A percentile compares a stretch with the other conserved stretches of the same genome.
Evolutionary conservation across 352 stramenopile species (phyloP).

Genomic region (Globisporangium spinosum): DNA sequence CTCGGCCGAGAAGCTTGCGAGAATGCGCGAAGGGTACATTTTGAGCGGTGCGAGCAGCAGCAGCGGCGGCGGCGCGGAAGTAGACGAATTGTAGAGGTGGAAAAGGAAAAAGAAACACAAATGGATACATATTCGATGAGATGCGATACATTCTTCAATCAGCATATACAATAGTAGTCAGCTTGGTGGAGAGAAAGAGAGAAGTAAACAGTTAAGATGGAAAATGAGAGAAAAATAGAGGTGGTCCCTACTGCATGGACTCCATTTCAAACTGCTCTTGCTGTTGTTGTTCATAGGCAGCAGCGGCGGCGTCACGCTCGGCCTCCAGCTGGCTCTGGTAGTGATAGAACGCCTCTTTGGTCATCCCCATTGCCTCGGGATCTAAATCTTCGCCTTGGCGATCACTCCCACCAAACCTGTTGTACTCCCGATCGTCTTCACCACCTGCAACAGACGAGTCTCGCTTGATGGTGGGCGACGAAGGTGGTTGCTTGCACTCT

Average conservation of each 20-base stretch:
- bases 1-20: conserved; percentile 27
- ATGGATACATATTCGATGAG: neutral
- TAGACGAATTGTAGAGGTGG: neutral
- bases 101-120: neutral
- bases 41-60: conserved; percentile 60
- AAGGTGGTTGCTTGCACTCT: conserved; percentile 69
- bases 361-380: conserved; percentile 8
- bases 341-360: conserved; percentile 4
- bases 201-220: neutral
- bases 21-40: conserved; percentile 45
- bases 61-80: conserved; percentile 35
- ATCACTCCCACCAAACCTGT: neutral
- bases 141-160: neutral
- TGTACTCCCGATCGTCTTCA: conserved; percentile 6
- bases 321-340: conserved; percentile 8
- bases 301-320: conserved; percentile 13
- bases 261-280: conserved; percentile 17
- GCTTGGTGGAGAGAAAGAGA: conserved; percentile 2
- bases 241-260: conserved; percentile 12
- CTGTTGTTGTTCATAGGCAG: conserved; percentile 9
- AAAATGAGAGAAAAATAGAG: neutral
- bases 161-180: neutral
- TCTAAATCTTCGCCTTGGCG: conserved; percentile 1
- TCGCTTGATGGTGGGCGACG: conserved; percentile 75
- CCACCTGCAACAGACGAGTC: conserved; percentile 37